Evolutionary conservation across 805 yeast genomes (phyloP), one percentile per base, ranked within the genome.

Genomic region (Candida berthetii): DNA sequence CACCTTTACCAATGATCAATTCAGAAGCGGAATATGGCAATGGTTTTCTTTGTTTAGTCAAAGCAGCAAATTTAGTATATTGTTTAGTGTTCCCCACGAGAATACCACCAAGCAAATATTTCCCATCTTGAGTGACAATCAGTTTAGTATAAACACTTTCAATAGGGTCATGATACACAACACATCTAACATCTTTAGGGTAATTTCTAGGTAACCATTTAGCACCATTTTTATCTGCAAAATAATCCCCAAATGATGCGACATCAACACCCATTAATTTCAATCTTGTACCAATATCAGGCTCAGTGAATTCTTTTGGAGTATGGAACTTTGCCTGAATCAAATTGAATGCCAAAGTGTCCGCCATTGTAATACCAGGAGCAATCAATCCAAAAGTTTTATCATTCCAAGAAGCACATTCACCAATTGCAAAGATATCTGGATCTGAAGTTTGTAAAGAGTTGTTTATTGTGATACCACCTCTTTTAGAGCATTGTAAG

Each of bases 351-450:
- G 63, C 50, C 9, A 64, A 47, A 8, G 61, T 51, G 41, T 64
- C 66, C 17, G 68, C 67, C 67, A 64, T 64, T 14, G 58, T 58
- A n/a, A 61, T 58, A 20, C 67, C 68, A 8, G 68, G 68, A 3
- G 68, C 68, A 48, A 64, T 62, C 36, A 64, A 48, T 1, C 68
- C 67, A 48, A 54, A 64, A 1, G 65, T 60, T 28, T 54, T 56
- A 38, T 54, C 45, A 37, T 62, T 58, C 67, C 67, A 64, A 11
- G 60, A 58, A 10, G 65, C 66, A 51, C 67, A 62, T 42, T 62
- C 67, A 35, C 67, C 67, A 40, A 62, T 54, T 1, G 67, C 67
- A 45, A 49, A 62, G 6, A 61, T 49, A 27, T 42, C 37, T 9
- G 50, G 48, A 41, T 60, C 63, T 8, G 60, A 51, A 2, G 66